Evolutionary conservation across 2,329 filamentous ascomycete genomes (phyloP), one percentile per base, ranked within the genome.

Genomic region (Reticulascus tulasneorum): DNA sequence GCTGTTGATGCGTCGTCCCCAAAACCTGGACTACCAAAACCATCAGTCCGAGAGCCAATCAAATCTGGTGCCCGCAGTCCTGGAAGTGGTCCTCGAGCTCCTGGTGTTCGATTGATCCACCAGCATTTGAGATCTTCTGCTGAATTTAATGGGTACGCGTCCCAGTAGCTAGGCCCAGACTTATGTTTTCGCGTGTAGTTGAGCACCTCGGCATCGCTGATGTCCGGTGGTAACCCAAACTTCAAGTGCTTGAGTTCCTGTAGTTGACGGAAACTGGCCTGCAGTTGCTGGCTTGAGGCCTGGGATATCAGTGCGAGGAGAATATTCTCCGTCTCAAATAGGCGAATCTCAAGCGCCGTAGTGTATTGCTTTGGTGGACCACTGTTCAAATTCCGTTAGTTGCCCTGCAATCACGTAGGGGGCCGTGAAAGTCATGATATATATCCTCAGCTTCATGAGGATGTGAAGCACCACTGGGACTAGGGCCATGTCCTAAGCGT

Each of bases 301-400:
- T 27, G 35, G 4, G 29, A 27, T n/a, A 43, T 5, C 5, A 45
- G 16, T 6, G 36, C 40, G 9, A 23, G 11, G 6, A 45, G 36
- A 7, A 33, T 16, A 2, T 32, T 34, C 22, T 45, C 36, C 5
- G 42, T 43, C 6, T 40, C 23, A 4, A 37, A 23, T 7, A 45
- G 22, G 8, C 42, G 40, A 10, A 19, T 40, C 17, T 43, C 42
- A 26, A 43, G 42, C 6, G 33, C 35, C 6, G 19, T 13, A 5
- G 35, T 37, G 15, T 40, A 43, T 5, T 43, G 25, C 16, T 45
- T 45, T 4, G 40, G 40, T 5, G 42, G 42, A 4, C 42, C 42
- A 4, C 42, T 45, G n/a, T n/a, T n/a, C n/a, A 6, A 5, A 17
- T 12, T 5, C 2, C 18, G 9, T 21, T 20, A 1, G 7, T 7